Percentiles rank a stretch among this genome's conserved stretches.
These are phyloP conservation scores for Mycena floridula DNA, from an alignment of 768 basidiomycete species.

Conservation along the genomic window DNA sequence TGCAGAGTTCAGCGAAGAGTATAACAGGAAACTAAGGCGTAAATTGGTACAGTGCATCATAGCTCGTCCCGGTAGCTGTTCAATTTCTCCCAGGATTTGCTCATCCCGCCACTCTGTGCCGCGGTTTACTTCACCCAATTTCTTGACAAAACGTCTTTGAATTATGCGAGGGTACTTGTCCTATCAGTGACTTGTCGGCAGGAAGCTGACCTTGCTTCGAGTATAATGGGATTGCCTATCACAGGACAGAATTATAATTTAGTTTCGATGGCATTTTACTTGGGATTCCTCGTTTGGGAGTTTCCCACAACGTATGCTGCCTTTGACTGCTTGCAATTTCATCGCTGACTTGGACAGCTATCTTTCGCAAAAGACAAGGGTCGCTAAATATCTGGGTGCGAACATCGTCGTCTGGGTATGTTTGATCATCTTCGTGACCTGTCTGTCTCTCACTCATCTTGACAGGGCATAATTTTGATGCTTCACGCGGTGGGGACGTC, in stretches of 20 bases:
- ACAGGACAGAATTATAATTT: slow-evolving; percentile 59
- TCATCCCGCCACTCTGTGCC: slow-evolving; percentile 52
- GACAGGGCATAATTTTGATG: slow-evolving; percentile 57
- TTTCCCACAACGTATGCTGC: slow-evolving; percentile 65
- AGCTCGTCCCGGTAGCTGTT: neutral
- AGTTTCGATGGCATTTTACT: slow-evolving; percentile 58
- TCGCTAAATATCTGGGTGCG: slow-evolving; percentile 58
- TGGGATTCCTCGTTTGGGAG: slow-evolving; percentile 56
- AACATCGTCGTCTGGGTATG: neutral
- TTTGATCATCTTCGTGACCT: too few relatives aligned
- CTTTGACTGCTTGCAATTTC: too few relatives aligned
- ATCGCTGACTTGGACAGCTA: too few relatives aligned
- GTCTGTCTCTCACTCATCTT: too few relatives aligned
- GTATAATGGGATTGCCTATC: slow-evolving; percentile 65
- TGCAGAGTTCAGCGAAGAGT: slow-evolving; percentile 53
- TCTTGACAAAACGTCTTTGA: slow-evolving; percentile 63
- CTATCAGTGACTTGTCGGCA: neutral
- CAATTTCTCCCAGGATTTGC: slow-evolving; percentile 30
- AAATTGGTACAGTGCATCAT: slow-evolving; percentile 41
- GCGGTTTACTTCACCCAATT: slow-evolving; percentile 68
- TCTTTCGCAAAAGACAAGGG: slow-evolving; percentile 52
- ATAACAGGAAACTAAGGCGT: slow-evolving; percentile 46
- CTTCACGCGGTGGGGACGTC: slow-evolving; percentile 50
- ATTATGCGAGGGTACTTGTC: slow-evolving; percentile 54
- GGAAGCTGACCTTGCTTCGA: too few relatives aligned